Conservation (phyloP, 2,329 filamentous ascomycete species). For the Diplodia corticola region DNA sequence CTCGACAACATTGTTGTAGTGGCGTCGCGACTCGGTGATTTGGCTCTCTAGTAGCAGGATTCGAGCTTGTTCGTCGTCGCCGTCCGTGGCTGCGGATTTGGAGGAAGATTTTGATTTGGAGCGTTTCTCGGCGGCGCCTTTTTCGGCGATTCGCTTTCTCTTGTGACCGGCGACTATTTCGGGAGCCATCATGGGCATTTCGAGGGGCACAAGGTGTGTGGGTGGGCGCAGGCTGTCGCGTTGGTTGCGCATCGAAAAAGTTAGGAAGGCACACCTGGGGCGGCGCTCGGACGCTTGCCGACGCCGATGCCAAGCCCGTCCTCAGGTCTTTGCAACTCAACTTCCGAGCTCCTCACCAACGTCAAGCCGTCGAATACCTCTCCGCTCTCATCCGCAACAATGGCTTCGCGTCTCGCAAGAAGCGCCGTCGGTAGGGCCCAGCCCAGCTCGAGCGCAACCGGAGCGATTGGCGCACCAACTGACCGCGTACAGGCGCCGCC, state of each 20-base stretch:
- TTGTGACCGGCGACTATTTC: conserved; percentile 40
- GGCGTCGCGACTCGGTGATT: conserved; percentile 80
- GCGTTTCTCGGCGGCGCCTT: conserved; percentile 37
- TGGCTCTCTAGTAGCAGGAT: conserved; percentile 76
- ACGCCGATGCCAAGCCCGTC: conserved; percentile 23
- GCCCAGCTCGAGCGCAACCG: conserved; percentile 27
- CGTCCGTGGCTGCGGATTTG: conserved; percentile 33
- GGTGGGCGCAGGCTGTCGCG: not conserved
- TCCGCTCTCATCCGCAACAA: conserved; percentile 60
- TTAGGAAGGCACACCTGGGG: not conserved
- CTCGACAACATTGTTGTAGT: conserved; percentile 86
- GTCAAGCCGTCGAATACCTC: conserved; percentile 36
- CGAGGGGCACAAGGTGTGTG: not conserved
- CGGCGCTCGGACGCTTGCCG: not conserved
- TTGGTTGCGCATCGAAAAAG: conserved; percentile 15
- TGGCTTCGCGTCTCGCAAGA: conserved; percentile 97
- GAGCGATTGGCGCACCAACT: conserved; percentile 45
- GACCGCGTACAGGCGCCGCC: conserved; percentile 69
- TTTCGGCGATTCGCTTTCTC: conserved; percentile 44
- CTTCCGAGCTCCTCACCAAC: conserved; percentile 30
- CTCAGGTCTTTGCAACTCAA: conserved; percentile 22
- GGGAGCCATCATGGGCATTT: conserved; percentile 40
- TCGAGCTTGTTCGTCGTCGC: conserved; percentile 59
- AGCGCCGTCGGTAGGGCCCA: conserved; percentile 82
- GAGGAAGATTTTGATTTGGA: conserved; percentile 40